phyloP scores from a whole-genome alignment of 1,139 yeast species.

The Debaryomyces subglobosus region DNA sequence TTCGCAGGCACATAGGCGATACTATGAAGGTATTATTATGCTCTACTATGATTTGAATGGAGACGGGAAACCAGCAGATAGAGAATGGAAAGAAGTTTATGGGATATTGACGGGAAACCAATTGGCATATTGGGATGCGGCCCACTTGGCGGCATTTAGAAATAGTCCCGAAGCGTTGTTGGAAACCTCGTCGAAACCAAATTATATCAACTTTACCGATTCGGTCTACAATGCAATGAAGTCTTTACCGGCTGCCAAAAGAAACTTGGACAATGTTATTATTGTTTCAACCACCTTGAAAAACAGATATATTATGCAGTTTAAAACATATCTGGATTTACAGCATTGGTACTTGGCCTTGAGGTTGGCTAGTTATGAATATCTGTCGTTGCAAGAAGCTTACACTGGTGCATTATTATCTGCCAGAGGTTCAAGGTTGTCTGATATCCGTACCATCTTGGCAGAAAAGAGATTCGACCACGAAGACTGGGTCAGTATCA shows the following conservation, averaged over 20 bases:
- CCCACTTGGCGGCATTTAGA: conserved; percentile 60
- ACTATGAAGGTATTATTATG: conserved; percentile 76
- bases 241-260: conserved; percentile 61
- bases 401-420: conserved; percentile 92
- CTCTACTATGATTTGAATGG: conserved; percentile 70
- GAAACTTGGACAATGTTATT: conserved; percentile 72
- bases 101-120: conserved; percentile 91
- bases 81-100: conserved; percentile 91
- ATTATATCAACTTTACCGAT: conserved; percentile 87
- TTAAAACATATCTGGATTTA: conserved; percentile 59
- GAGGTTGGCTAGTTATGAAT: conserved; percentile 77
- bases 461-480: conserved; percentile 85
- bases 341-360: conserved; percentile 78
- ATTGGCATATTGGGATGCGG: conserved; percentile 91
- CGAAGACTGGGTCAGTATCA: conserved; percentile 92
- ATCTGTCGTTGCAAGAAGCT: conserved; percentile 84
- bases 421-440: conserved; percentile 81
- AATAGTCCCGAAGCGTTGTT: conserved; percentile 53
- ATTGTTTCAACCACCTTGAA: conserved; percentile 89
- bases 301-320: conserved; percentile 82
- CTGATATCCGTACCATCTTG: conserved; percentile 82
- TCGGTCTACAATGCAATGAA: conserved; percentile 81
- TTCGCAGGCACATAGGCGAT: conserved; percentile 74
- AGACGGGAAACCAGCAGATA: conserved; percentile 82
- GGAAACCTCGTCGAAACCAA: conserved; percentile 71